Evolutionary conservation across 1,284 basidiomycete species (phyloP).

Genomic region (Tylopilus sp.): DNA sequence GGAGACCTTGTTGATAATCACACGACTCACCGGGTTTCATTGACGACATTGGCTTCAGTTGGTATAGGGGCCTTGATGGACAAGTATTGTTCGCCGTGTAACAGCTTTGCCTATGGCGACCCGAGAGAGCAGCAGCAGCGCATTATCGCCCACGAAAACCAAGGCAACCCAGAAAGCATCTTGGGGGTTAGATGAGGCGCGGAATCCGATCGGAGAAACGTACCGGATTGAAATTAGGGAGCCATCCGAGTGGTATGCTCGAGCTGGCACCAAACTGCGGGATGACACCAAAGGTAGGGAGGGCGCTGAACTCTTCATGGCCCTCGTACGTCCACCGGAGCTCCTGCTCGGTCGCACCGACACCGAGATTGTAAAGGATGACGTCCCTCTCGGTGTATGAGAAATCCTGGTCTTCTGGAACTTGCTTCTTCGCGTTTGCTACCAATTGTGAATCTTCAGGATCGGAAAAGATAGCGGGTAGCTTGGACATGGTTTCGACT

Average conservation of each 20-base stretch:
- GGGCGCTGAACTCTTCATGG: conserved; percentile 78
- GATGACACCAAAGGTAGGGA: conserved; percentile 95
- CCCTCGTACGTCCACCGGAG: conserved; percentile 91
- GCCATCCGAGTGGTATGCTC: conserved; percentile 70
- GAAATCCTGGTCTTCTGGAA: conserved; percentile 57
- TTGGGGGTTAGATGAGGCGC: neutral
- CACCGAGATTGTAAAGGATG: conserved; percentile 92
- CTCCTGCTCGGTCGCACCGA: conserved; percentile 94
- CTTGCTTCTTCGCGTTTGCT: conserved; percentile 73
- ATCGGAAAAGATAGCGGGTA: conserved; percentile 61
- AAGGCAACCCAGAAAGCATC: neutral
- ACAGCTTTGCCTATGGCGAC: conserved; percentile 74
- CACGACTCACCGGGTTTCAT: conserved; percentile 57
- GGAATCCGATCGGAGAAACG: conserved; percentile 21
- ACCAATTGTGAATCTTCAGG: conserved; percentile 85
- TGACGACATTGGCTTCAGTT: conserved; percentile 81
- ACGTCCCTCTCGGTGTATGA: conserved; percentile 87
- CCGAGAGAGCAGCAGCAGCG: neutral
- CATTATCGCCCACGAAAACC: conserved; percentile 3
- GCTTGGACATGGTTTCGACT: conserved; percentile 26
- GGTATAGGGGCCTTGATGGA: conserved; percentile 87
- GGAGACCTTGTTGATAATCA: neutral
- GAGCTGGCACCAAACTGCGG: conserved; percentile 83
- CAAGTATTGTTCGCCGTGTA: conserved; percentile 97
- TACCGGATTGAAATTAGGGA: conserved; percentile 94